These are phyloP conservation scores for Nicotiana knightiana DNA, from an alignment of 257 asterid genomes.

Conservation along the genomic window DNA sequence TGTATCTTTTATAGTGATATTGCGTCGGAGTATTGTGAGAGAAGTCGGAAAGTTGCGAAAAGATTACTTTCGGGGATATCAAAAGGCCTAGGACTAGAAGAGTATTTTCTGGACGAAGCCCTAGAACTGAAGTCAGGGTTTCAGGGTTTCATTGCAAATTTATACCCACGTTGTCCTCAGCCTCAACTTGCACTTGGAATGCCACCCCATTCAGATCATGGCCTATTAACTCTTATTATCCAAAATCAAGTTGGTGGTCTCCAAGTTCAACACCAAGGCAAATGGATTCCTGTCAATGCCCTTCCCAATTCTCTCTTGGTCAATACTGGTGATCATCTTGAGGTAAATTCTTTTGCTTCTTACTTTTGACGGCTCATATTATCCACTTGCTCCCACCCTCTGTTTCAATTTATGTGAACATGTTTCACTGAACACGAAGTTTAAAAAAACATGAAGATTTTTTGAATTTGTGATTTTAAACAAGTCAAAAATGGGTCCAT, in stretches of 20 bases:
- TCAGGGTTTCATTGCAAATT: constrained; percentile 34
- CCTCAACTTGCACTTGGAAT: constrained; percentile 51
- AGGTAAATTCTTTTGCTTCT: constrained; percentile 31
- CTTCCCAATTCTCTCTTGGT: constrained; percentile 30
- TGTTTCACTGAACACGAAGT: too few species aligned
- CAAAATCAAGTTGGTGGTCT: constrained; percentile 39
- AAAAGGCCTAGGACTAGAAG: constrained; percentile 28
- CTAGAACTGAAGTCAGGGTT: constrained; percentile 31
- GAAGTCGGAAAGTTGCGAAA: constrained; percentile 10
- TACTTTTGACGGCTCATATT: too few species aligned
- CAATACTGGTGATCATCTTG: constrained; percentile 51
- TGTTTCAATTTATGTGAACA: too few species aligned
- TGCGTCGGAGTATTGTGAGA: constrained; percentile 22
- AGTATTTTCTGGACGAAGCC: constrained; percentile 17
- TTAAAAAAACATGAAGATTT: too few species aligned
- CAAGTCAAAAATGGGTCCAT: too few species aligned
- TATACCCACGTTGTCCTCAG: constrained; percentile 43
- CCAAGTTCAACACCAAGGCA: constrained; percentile 32
- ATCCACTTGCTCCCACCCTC: too few species aligned
- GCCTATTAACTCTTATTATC: constrained; percentile 38
- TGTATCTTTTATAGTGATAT: constrained; percentile 14
- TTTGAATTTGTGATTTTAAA: too few species aligned
- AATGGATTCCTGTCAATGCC: constrained; percentile 32
- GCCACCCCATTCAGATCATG: constrained; percentile 50
- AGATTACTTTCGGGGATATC: constrained; percentile 23